Conservation (phyloP, 2,329 filamentous ascomycete species). For the Chaetomiaceae sp. region DNA sequence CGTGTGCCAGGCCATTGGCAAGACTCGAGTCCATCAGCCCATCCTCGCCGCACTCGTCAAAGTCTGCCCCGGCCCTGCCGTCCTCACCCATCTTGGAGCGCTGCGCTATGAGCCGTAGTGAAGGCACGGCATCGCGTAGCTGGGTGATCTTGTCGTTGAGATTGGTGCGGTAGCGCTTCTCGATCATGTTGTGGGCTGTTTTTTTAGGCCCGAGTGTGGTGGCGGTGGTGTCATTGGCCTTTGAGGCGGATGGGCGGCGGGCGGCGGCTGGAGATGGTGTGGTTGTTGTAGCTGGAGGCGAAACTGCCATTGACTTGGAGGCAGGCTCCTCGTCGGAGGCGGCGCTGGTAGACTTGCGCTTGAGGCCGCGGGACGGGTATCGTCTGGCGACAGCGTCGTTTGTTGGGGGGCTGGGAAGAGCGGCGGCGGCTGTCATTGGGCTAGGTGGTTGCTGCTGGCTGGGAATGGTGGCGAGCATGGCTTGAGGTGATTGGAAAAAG, state of each 20-base stretch:
- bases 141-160: slow-evolving; percentile 79
- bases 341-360: slow-evolving; percentile 32
- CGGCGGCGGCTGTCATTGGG: background rate
- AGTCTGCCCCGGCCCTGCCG: slow-evolving; percentile 31
- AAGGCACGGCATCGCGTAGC: slow-evolving; percentile 63
- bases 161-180: slow-evolving; percentile 79
- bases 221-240: slow-evolving; percentile 7
- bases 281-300: slow-evolving; percentile 18
- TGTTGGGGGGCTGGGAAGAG: no score
- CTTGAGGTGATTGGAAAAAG: slow-evolving; percentile 27
- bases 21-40: no score
- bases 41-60: no score
- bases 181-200: slow-evolving; percentile 80
- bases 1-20: slow-evolving; percentile 18
- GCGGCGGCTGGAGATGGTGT: slow-evolving; percentile 7
- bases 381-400: slow-evolving; percentile 18
- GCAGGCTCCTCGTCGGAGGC: slow-evolving; percentile 22
- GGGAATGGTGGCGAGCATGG: slow-evolving; percentile 14
- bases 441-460: slow-evolving; percentile 5
- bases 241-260: background rate
- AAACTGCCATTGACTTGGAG: slow-evolving; percentile 1
- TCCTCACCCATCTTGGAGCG: slow-evolving; percentile 32
- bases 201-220: slow-evolving; percentile 51
- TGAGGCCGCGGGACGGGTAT: slow-evolving; percentile 29
- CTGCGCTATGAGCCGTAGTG: slow-evolving; percentile 44